Evolutionary conservation across 2,329 filamentous ascomycete species (phyloP).

Genomic region (Torrubiella hemipterigena): DNA sequence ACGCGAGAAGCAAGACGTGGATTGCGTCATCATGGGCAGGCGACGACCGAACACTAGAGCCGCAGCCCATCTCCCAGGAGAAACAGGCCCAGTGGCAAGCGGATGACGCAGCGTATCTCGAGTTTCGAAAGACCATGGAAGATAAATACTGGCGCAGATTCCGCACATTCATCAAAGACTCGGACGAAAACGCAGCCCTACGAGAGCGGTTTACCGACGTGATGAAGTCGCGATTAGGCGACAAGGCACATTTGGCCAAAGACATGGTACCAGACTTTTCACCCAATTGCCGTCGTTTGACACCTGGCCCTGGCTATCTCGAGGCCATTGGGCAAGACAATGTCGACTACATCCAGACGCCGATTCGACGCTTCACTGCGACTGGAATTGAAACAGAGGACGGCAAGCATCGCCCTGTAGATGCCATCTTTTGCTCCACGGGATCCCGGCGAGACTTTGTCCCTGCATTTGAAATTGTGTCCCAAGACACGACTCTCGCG

Average conservation of each 20-base stretch:
- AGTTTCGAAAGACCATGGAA: conserved; percentile 45
- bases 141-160: conserved; percentile 51
- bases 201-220: conserved; percentile 31
- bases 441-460: conserved; percentile 49
- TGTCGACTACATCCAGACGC: conserved; percentile 46
- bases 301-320: conserved; percentile 55
- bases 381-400: conserved; percentile 49
- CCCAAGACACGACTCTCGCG: conserved; percentile 39
- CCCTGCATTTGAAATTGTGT: conserved; percentile 48
- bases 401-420: conserved; percentile 42
- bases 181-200: conserved; percentile 33
- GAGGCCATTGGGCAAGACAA: conserved; percentile 51
- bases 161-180: conserved; percentile 38
- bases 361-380: conserved; percentile 44
- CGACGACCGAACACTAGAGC: conserved; percentile 38
- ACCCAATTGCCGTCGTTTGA: conserved; percentile 51
- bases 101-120: conserved; percentile 47
- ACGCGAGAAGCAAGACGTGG: conserved; percentile 55
- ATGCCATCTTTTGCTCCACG: conserved; percentile 57
- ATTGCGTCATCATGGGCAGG: conserved; percentile 51
- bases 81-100: conserved; percentile 45
- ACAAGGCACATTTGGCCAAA: conserved; percentile 43
- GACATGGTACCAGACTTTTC: conserved; percentile 50
- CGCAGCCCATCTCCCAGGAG: conserved; percentile 41
- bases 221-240: conserved; percentile 40